phyloP scores from a whole-genome alignment of 805 yeast species.

The Saturnispora diversa region DNA sequence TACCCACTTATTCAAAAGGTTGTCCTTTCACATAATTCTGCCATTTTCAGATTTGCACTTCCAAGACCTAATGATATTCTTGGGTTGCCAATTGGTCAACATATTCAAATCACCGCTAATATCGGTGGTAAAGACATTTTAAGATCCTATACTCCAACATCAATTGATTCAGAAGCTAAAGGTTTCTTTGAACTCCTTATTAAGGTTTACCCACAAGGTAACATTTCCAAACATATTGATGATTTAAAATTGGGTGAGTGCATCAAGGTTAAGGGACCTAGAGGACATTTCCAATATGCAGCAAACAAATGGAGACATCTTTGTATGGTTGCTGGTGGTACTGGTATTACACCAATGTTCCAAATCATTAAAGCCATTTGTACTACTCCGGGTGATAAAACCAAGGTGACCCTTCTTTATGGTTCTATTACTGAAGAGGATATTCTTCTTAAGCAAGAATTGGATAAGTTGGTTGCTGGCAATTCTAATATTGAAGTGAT shows the following conservation, averaged over 20 bases:
- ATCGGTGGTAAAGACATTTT: constrained; percentile 74
- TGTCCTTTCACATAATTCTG: constrained; percentile 69
- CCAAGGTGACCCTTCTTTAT: constrained; percentile 65
- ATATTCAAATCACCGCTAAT: constrained; percentile 68
- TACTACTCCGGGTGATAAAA: constrained; percentile 66
- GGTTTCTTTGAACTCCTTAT: constrained; percentile 83
- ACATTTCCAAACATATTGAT: constrained; percentile 68
- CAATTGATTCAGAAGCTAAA: constrained; percentile 60
- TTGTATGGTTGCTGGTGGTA: constrained; percentile 95
- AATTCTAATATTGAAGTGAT: constrained; percentile 59
- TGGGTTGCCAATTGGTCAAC: constrained; percentile 93
- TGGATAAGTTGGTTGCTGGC: constrained; percentile 53
- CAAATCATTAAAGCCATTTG: constrained; percentile 81
- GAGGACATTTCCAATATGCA: constrained; percentile 75
- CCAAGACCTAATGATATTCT: constrained; percentile 66
- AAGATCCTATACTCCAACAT: constrained; percentile 86
- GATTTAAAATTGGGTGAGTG: constrained; percentile 69
- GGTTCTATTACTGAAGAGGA: constrained; percentile 79
- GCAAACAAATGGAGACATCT: constrained; percentile 68
- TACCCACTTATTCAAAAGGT: constrained; percentile 77
- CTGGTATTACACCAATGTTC: constrained; percentile 95
- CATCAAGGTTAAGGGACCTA: constrained; percentile 80
- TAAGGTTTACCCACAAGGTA: constrained; percentile 80
- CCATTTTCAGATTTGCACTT: constrained; percentile 74
- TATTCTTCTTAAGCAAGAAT: constrained; percentile 70